phyloP scores from a whole-genome alignment of 805 yeast species.

The Dipodascus geniculatus region DNA sequence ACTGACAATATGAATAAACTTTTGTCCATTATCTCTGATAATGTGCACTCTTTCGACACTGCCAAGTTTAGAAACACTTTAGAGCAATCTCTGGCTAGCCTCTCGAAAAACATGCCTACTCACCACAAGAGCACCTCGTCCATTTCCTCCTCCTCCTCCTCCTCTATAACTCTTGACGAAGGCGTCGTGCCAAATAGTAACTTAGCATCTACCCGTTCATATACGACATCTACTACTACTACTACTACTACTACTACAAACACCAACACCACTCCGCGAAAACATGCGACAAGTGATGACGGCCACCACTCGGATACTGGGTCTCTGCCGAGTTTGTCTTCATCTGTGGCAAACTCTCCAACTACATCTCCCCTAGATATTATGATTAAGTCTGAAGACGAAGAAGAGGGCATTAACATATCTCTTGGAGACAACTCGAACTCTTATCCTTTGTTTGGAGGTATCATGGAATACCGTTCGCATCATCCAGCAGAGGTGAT shows the following conservation, averaged over 20 bases:
- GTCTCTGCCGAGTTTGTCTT: constrained; percentile 14
- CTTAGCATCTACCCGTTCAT: too few species aligned
- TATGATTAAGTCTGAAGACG: constrained; percentile 4
- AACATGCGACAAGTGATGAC: neutral
- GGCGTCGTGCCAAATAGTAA: too few species aligned
- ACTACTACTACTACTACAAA: too few species aligned
- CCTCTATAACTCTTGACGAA: too few species aligned
- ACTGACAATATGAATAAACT: neutral
- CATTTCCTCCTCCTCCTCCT: too few species aligned
- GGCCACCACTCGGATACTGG: neutral
- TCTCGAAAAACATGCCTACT: too few species aligned
- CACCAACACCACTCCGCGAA: neutral
- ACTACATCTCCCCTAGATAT: constrained; percentile 6
- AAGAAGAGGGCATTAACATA: neutral
- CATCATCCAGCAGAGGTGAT: constrained; percentile 24
- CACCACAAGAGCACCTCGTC: too few species aligned
- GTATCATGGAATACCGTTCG: constrained; percentile 14
- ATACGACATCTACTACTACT: too few species aligned
- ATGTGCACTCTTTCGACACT: neutral
- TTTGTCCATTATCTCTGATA: neutral
- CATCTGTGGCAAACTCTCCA: constrained; percentile 17
- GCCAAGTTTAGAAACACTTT: neutral
- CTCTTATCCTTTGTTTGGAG: constrained; percentile 3
- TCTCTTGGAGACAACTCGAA: neutral
- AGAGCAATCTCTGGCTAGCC: neutral